Base-by-base conservation (phyloP, 805 yeast species). In the Suhomyces prunicola region DNA sequence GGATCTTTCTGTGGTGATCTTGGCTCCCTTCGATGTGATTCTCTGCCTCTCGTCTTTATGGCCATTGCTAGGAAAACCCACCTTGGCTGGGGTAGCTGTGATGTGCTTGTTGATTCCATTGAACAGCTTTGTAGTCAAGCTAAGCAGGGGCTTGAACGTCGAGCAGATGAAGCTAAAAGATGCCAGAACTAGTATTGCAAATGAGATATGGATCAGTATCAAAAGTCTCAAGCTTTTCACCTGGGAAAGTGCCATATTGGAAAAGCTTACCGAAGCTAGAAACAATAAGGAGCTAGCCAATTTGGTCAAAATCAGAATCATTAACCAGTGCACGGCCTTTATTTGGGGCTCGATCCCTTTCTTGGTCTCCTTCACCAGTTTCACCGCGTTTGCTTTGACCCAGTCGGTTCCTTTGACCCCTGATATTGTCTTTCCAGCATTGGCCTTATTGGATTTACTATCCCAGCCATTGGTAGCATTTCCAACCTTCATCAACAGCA, bases 401-500 rank as follows among this genome's bases (percentile, higher is more conserved):
- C 46, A 55, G 51, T 42, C 57, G 2, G 51, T 50, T 19, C 59
- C 67, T 0, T 57, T 66, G 46, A 58, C 64, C 2, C 65, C 70
- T 0, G 62, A 65, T 8, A 65, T 66, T 31, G 60, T 66, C 3
- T 66, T 66, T 53, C 70, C 70, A 4, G 67, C 70, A 0, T 59
- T 66, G 53, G 58, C 69, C 6, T 57, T 66, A 36, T 60, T 66
- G 27, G 58, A 58, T 26, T 66, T 86, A 54, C 64, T 86, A 42
- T 77, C 85, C 4, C 81, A 74, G 42, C 88, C 89, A 7, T 79
- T 86, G 29, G 75, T 77, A 60, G 78, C 79, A 9, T 76, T 86
- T 47, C 92, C 92, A 0, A 68, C 76, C 1, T 70, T 82, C 29
- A 77, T 85, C 40, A 83, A 83, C 4, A 72, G 82, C 3, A 60